Evolutionary conservation across 306 rosid genomes (phyloP), one percentile per base, ranked within the genome.

Genomic region (Vigna hirtella): DNA sequence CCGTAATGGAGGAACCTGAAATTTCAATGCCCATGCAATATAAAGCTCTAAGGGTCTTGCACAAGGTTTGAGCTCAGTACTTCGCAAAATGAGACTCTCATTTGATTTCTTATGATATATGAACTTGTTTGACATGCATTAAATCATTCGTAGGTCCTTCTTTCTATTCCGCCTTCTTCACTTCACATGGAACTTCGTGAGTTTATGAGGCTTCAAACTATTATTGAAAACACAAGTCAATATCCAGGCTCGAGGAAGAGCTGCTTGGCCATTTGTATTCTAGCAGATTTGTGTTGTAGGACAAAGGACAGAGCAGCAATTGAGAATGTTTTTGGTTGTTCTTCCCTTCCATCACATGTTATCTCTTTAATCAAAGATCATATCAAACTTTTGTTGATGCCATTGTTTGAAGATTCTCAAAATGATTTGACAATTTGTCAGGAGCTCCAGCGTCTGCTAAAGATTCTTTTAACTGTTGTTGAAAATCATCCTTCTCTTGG

Each of bases 361-460:
- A 72, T 86, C 76, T 68, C 79, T 6, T 80, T 86, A 49, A 86
- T 89, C 66, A 74, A 83, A 57, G 85, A 86, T 79, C 85, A 66
- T 63, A 91, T 88, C 66, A 82, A 77, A 51, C 77, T 81, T 68
- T 45, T 80, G 24, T 76, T 78, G 50, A 83, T 57, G 79, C 71
- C 50, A 80, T 53, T 81, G 52, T 69, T 77, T 24, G 80, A 73
- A 78, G 64, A 59, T 63, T 67, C 76, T 71, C 81, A 65, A 83
- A 20, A 73, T 34, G 80, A 81, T 45, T 72, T 79, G 42, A 55
- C 40, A 51, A 82, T 56, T 63, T 83, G 66, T 77, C 82, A 73
- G 52, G 82, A 83, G 76, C 48, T 87, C 63, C 34, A 55, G 16
- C 34, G 6, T 13, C 57, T 85, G 73, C 80, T 87, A 14, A 76